Percentiles rank a stretch among this genome's conserved stretches.
Conservation (phyloP, 2,329 filamentous ascomycete species). For the Penicillium sp. region DNA sequence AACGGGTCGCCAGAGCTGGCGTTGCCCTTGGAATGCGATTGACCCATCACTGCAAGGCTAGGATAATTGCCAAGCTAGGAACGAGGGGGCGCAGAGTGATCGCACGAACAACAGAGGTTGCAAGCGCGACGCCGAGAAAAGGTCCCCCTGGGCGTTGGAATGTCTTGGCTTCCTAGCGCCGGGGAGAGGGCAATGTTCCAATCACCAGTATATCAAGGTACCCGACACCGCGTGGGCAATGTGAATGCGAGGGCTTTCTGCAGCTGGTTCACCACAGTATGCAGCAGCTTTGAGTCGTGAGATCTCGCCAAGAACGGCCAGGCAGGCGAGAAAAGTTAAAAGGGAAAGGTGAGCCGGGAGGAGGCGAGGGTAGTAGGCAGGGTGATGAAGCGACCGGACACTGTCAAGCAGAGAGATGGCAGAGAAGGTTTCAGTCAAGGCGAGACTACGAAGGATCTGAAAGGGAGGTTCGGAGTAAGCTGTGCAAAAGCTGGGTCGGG, state of each 20-base stretch:
- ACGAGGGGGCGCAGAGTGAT: constrained; percentile 27
- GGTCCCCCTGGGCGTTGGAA: constrained; percentile 36
- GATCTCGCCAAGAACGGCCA: constrained; percentile 3
- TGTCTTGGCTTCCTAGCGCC: constrained; percentile 38
- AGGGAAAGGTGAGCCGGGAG: not conserved
- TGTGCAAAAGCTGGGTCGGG: not conserved
- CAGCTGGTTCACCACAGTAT: constrained; percentile 3
- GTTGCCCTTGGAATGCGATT: constrained; percentile 60
- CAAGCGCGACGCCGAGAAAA: constrained; percentile 33
- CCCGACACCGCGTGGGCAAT: constrained; percentile 13
- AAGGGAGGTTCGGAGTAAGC: constrained; percentile 3
- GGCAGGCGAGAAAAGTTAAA: constrained; percentile 2
- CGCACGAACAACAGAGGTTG: constrained; percentile 33
- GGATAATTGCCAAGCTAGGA: constrained; percentile 43
- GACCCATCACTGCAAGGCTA: constrained; percentile 52
- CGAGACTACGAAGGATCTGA: not conserved
- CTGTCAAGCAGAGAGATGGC: not conserved
- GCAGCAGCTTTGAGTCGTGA: not conserved
- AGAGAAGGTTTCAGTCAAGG: constrained; percentile 3
- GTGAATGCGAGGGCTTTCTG: not conserved
- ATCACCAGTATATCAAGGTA: constrained; percentile 28
- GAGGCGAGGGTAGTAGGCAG: not conserved
- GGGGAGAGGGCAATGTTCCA: constrained; percentile 18
- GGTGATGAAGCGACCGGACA: not conserved
- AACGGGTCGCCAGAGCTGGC: constrained; percentile 68